Percentiles rank a stretch among this genome's conserved stretches.
These are phyloP conservation scores for Russula dissimulans DNA, from an alignment of 768 basidiomycete genomes.

Conservation along the genomic window DNA sequence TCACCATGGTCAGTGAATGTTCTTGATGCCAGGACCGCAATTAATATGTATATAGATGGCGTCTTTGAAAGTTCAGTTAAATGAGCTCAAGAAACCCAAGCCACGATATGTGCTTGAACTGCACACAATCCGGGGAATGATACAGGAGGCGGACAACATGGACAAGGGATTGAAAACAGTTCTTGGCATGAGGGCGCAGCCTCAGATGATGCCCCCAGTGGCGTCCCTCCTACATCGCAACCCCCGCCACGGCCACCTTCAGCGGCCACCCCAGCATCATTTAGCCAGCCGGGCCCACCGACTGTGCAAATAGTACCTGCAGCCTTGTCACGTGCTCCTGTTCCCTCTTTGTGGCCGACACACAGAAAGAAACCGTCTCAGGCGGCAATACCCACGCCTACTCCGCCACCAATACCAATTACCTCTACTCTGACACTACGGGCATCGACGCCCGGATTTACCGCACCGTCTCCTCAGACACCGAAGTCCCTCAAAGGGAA, in stretches of 20 bases:
- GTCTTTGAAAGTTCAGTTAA: conserved; percentile 2
- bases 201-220: not conserved
- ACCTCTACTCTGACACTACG: conserved; percentile 14
- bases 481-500: conserved; percentile 66
- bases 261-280: not conserved
- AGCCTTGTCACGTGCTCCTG: not conserved
- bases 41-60: not conserved
- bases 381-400: conserved; percentile 4
- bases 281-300: not conserved
- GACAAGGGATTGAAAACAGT: not conserved
- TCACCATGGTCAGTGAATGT: conserved; percentile 2
- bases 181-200: not conserved
- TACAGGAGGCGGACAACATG: conserved; percentile 15
- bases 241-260: not conserved
- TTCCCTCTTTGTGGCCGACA: not conserved
- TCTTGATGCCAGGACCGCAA: not conserved
- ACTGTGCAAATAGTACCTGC: not conserved
- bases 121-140: conserved; percentile 15
- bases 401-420: conserved; percentile 1
- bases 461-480: conserved; percentile 18
- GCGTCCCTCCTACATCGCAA: not conserved
- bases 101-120: conserved; percentile 16
- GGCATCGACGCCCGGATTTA: conserved; percentile 12
- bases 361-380: not conserved
- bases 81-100: conserved; percentile 3